Evolutionary conservation across 768 basidiomycete species (phyloP), one percentile per base, ranked within the genome.

Genomic region (Leccinum sublutescens): DNA sequence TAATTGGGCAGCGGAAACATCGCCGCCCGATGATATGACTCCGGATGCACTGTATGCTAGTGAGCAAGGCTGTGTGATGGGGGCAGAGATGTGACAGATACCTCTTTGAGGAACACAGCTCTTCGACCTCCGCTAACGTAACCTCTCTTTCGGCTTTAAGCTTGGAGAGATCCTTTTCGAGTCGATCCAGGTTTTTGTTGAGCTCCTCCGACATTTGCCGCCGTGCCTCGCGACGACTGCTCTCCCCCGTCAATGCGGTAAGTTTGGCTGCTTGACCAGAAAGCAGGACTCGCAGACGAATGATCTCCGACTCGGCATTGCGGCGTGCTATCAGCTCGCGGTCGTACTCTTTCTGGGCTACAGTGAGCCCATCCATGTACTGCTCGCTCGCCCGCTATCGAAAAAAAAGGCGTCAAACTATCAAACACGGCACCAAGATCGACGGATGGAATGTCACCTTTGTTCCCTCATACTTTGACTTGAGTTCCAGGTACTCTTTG

Each of bases 341-440:
- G 69, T 98, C 95, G 70, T 96, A 98, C 70, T 98, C 97, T 47
- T 89, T 88, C 65, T 95, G 91, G 2, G 96, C 95, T 25, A 95
- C 94, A 1, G 87, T 88, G 45, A 99, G 78, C 45, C 97, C 97
- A 62, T 95, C 90, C 56, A 95, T 91, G 61, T 91, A 95, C 63
- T 93, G 91, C 63, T 91, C 89, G 69, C 93, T 97, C 51, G 91
- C 86, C 52, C 96, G 81, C 96, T 99, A 69, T 34, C 33, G 50
- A 27, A 27, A 27, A 38, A 17, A 54, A 51, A 54, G 15, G 23
- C 47, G 50, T 57, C 40, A 50, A 50, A 49, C 48, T 52, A 6
- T 58, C 25, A 49, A 31, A 25, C 10, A n/a, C 47, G 38, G 43
- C 14, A 36, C 31, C 29, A 54, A 55, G 6, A 52, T 43, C 38